phyloP scores from a whole-genome alignment of 1,139 yeast species.

The Nakaseomyces uthaithaninus region DNA sequence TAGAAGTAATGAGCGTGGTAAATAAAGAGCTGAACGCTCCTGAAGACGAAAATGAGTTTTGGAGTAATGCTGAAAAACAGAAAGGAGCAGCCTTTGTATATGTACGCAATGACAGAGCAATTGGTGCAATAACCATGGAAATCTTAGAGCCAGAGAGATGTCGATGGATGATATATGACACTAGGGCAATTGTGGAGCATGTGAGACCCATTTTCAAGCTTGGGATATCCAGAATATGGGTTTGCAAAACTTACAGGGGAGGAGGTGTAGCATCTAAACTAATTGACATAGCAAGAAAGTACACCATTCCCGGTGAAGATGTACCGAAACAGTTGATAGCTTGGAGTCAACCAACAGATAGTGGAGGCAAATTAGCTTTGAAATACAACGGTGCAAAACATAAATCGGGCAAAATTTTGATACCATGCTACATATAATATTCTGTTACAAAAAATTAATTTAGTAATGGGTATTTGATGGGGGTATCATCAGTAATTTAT shows the following conservation, averaged over 20 bases:
- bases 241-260: constrained; percentile 24
- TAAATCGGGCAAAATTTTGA: constrained; percentile 27
- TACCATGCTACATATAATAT: constrained; percentile 28
- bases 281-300: constrained; percentile 25
- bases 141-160: constrained; percentile 18
- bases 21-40: constrained; percentile 31
- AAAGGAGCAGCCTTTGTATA: constrained; percentile 28
- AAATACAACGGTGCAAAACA: constrained; percentile 28
- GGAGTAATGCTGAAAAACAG: constrained; percentile 16
- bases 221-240: constrained; percentile 33
- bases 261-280: constrained; percentile 26
- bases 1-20: constrained; percentile 26
- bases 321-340: constrained; percentile 25
- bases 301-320: constrained; percentile 17
- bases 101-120: constrained; percentile 24
- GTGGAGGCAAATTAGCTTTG: constrained; percentile 30
- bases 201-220: constrained; percentile 22
- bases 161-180: constrained; percentile 30
- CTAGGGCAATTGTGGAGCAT: constrained; percentile 22
- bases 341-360: constrained; percentile 33
- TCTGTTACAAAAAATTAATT: too few species aligned
- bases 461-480: background rate
- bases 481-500: constrained; percentile 6
- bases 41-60: constrained; percentile 29
- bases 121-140: constrained; percentile 29